Evolutionary conservation across 2,329 filamentous ascomycete genomes (phyloP).

Genomic region (Xylariaceae sp.): DNA sequence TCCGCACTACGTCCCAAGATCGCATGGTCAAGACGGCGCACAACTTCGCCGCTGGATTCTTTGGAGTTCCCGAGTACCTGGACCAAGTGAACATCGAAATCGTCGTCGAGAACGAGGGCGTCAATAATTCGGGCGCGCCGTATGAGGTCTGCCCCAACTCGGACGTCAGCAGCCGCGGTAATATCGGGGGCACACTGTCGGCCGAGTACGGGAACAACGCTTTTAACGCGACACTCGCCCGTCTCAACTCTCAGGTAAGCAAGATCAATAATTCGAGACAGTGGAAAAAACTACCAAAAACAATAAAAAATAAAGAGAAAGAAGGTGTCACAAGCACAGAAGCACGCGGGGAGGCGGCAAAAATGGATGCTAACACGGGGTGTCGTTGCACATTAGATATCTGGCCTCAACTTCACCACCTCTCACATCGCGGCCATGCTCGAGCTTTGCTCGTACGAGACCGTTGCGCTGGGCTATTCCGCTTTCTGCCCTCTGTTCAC

Average conservation of each 20-base stretch:
- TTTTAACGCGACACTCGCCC: constrained; percentile 28
- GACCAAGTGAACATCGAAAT: constrained; percentile 33
- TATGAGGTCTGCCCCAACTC: constrained; percentile 29
- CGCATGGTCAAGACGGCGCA: constrained; percentile 33
- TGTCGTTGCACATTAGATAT: constrained; percentile 12
- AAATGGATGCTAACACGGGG: too few relatives aligned
- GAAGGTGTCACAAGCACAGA: too few relatives aligned
- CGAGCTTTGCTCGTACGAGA: constrained; percentile 34
- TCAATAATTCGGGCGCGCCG: constrained; percentile 31
- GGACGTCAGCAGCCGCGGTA: constrained; percentile 19
- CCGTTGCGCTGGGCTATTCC: constrained; percentile 38
- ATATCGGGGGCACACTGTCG: constrained; percentile 24
- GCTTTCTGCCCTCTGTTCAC: constrained; percentile 40
- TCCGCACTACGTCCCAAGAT: constrained; percentile 31
- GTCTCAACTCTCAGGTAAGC: constrained; percentile 27
- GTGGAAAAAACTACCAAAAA: too few relatives aligned
- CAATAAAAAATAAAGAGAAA: too few relatives aligned
- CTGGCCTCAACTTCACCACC: constrained; percentile 29
- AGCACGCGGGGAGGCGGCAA: too few relatives aligned
- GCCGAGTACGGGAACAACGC: constrained; percentile 22
- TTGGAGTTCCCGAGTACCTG: constrained; percentile 32
- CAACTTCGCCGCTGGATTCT: constrained; percentile 33
- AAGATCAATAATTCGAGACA: too few relatives aligned
- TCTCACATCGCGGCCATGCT: constrained; percentile 38
- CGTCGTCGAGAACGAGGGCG: constrained; percentile 27